Evolutionary conservation across 495 filamentous ascomycete genomes (phyloP), one percentile per base, ranked within the genome.

Genomic region (Pseudomonodictys pantanalensis): DNA sequence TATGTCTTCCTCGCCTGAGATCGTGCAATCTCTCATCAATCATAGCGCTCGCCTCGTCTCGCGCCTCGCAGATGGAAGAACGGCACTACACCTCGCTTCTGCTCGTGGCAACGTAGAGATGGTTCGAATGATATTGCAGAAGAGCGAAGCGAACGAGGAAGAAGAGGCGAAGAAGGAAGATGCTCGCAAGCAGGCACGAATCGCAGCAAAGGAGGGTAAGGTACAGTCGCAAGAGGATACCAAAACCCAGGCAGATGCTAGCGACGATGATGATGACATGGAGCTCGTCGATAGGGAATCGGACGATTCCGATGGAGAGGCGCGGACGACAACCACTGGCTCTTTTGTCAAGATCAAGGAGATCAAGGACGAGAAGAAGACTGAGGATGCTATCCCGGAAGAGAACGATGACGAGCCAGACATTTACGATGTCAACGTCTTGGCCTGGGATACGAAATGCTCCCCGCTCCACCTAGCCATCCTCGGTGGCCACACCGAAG

Each of bases 381-480:
- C 65, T 7, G 47, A 54, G 4, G 47, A 54, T 2, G 42, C 45
- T 6, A 71, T 71, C 12, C 68, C 67, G 3, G 75, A 77, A 11
- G 81, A 83, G 6, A 76, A 81, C 32, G 79, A 85, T 6, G 76
- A 79, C 9, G 85, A 87, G 24, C 88, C 88, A 3, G 88, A 95
- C 70, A 78, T 91, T 53, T 91, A 87, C 69, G 86, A 91, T 51
- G 78, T 91, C 52, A 85, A 92, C 63, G 78, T 84, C 5, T 63
- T 85, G 9, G 79, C 89, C 7, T 95, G 90, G 90, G 89, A 95
- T 58, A 85, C 71, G 15, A 78, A 80, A 17, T 79, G 81, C 49
- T 85, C 87, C 1, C 81, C 90, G 0, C 73, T 92, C 12, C 90
- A 95, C 66, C 76, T 90, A 23, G 90, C 90, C 2, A 91, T 95